Evolutionary conservation across 495 filamentous ascomycete species (phyloP).

Genomic region (Stereocaulon alpinum): DNA sequence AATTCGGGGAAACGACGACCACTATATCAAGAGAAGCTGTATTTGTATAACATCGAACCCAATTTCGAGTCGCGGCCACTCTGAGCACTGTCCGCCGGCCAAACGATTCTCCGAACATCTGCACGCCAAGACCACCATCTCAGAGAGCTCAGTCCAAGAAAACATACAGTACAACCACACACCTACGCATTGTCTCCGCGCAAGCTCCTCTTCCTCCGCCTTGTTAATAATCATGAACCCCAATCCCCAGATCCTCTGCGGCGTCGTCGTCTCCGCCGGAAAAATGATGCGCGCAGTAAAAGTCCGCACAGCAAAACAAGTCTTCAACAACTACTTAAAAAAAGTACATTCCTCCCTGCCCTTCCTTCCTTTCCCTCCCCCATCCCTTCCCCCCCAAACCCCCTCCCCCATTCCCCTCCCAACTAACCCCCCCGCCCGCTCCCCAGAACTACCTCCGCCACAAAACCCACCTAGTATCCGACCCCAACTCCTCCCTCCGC

Average conservation of each 20-base stretch:
- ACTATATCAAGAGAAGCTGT: no score
- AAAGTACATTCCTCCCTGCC: slow-evolving; percentile 35
- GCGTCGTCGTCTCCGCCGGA: slow-evolving; percentile 58
- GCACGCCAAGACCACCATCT: no score
- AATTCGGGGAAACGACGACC: background rate
- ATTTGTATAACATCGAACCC: no score
- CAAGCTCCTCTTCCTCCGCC: no score
- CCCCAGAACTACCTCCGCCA: slow-evolving; percentile 31
- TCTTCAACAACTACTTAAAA: slow-evolving; percentile 31
- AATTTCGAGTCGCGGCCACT: no score
- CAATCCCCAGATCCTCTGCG: slow-evolving; percentile 26
- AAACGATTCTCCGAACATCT: no score
- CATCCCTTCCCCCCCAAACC: background rate
- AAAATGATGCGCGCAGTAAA: slow-evolving; percentile 63
- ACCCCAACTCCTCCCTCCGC: slow-evolving; percentile 55
- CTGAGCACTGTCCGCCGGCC: no score
- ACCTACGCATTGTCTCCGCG: no score
- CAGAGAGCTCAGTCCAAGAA: no score
- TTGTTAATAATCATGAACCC: background rate
- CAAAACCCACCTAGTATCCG: slow-evolving; percentile 48
- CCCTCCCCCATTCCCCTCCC: background rate
- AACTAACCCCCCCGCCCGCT: background rate
- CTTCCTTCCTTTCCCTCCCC: background rate
- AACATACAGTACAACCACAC: no score
- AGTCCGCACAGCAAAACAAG: slow-evolving; percentile 36